Base-by-base conservation (phyloP, 2,329 filamentous ascomycete species). In the Pyrenophora teres region DNA sequence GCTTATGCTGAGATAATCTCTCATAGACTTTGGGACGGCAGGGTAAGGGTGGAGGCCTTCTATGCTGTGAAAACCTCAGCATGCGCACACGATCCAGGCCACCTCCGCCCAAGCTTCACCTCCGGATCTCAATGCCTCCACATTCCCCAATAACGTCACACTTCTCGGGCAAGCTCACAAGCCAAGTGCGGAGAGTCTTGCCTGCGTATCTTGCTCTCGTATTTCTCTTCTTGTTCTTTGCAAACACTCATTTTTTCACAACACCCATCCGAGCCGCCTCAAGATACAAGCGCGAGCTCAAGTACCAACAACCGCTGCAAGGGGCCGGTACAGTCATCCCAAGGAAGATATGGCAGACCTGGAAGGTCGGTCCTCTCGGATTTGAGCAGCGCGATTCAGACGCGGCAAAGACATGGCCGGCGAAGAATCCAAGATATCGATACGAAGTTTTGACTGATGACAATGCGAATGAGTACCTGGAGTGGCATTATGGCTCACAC, bases 341-440 rank as follows among this genome's bases (percentile, higher is more conserved):
- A 81, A 5, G 80, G 48, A 90, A 90, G 72, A 87, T 90, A 59
- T 90, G 87, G 87, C 87, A 90, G 71, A 87, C 84, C 0, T 90
- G 87, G 87, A 90, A 89, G 69, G 81, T 87, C 23, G 81, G 87
- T 55, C 84, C 87, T 2, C 76, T 89, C 30, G 77, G 78, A 2
- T 89, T 89, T 64, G 87, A 88, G 56, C 80, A 85, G 62, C 79
- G 83, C 45, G 86, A 90, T 62, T 75, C 82, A 27, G 73, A 78
- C 19, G 78, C 78, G 0, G 87, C 87, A 8, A 80, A 80, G 59
- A 85, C 85, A 1, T 90, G 87, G 87, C 78, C 82, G 0, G 71
- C 75, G 18, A 87, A 85, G 72, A 90, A 90, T 61, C 87, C 86
- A 0, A 78, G 78, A 3, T 83, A 86, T 68, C 77, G 87, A 56